These are phyloP conservation scores for Penicillium fuscoglaucum DNA, from an alignment of 2,329 filamentous ascomycete genomes.

Conservation along the genomic window DNA sequence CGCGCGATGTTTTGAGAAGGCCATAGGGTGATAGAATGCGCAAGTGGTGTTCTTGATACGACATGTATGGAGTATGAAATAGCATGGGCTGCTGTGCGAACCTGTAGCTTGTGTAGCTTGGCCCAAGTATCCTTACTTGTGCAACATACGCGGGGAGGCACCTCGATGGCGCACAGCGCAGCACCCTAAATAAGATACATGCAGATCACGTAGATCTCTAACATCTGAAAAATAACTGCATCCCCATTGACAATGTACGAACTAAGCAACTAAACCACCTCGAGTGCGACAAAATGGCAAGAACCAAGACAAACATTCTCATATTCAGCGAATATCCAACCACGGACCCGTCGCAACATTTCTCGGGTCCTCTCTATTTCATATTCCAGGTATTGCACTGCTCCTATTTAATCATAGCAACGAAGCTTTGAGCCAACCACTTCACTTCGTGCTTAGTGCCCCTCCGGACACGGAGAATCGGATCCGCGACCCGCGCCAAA, in stretches of 20 bases:
- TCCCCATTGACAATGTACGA: constrained; percentile 1
- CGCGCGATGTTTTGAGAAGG: background rate
- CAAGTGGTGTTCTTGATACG: background rate
- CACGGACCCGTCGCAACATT: constrained; percentile 6
- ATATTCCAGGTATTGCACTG: constrained; percentile 8
- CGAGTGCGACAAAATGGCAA: constrained; percentile 4
- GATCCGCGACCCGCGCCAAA: constrained; percentile 15
- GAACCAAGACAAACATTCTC: constrained; percentile 5
- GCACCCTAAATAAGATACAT: background rate
- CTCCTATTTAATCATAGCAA: constrained; percentile 17
- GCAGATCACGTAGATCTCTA: background rate
- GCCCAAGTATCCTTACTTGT: no score
- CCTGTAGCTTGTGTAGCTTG: no score
- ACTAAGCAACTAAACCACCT: constrained; percentile 2
- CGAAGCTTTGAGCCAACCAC: constrained; percentile 6
- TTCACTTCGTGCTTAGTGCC: constrained; percentile 2
- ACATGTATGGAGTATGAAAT: background rate
- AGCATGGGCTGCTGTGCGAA: no score
- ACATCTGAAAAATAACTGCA: background rate
- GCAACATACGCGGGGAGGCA: no score
- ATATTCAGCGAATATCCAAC: constrained; percentile 11
- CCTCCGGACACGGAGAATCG: constrained; percentile 19
- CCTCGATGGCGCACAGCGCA: background rate
- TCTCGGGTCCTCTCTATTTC: constrained; percentile 11
- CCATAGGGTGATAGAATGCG: background rate